Evolutionary conservation across 2,329 filamentous ascomycete genomes (phyloP).

Genomic region (Xylaria sp.): DNA sequence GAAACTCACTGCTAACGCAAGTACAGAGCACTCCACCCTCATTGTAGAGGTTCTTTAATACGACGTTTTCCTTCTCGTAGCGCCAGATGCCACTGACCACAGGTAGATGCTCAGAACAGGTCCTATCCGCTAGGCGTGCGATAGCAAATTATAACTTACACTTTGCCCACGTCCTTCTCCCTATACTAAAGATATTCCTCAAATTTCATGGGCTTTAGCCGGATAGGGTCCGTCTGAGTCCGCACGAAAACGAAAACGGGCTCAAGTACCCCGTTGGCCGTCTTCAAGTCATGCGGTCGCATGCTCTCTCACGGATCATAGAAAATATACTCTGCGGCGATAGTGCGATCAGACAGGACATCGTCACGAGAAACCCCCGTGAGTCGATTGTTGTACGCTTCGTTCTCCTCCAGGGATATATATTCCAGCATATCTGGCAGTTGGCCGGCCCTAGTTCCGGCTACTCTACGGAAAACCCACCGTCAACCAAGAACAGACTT

Average conservation of each 20-base stretch:
- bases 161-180: constrained; percentile 55
- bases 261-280: constrained; percentile 54
- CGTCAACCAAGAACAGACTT: no score
- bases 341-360: constrained; percentile 46
- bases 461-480: no score
- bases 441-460: no score
- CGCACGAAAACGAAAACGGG: constrained; percentile 55
- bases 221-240: constrained; percentile 53
- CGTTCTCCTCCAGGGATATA: no score
- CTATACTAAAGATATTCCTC: constrained; percentile 54
- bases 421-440: no score
- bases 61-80: constrained; percentile 43
- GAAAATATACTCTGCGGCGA: constrained; percentile 53
- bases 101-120: constrained; percentile 53
- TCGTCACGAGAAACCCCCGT: constrained; percentile 52
- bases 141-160: constrained; percentile 48
- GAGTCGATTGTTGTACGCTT: constrained; percentile 39
- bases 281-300: constrained; percentile 49
- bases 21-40: constrained; percentile 48
- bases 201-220: constrained; percentile 45
- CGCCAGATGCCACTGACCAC: constrained; percentile 46
- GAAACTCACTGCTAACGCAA: not conserved
- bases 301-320: constrained; percentile 56
- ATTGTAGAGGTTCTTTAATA: constrained; percentile 37
- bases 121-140: constrained; percentile 48